Base-by-base conservation (phyloP, 352 stramenopile species). In the Chloridella minuta region DNA sequence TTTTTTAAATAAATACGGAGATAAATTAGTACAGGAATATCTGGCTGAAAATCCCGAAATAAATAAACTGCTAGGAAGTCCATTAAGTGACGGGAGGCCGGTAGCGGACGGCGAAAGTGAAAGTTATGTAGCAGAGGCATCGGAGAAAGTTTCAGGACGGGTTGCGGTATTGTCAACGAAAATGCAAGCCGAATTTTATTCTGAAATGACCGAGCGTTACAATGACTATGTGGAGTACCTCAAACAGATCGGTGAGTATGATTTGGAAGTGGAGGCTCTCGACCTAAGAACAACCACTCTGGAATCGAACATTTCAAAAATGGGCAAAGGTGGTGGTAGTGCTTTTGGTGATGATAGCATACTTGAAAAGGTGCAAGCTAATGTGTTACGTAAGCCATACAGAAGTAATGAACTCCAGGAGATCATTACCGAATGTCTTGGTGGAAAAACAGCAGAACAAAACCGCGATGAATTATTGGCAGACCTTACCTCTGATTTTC, bases 1-100 rank as follows among this genome's bases (percentile, higher is more conserved):
- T 10, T 83, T 83, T 24, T 83, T 83, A 10, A 83, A 83, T 83
- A 83, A 83, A 10, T 83, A 83, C 10, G 51, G 51, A 83, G 51
- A 83, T 10, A 83, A 10, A 4, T 1, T 83, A 3, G 51, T 83
- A 10, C 0, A 10, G 2, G 51, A 83, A 10, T 83, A 10, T 2
- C 51, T 83, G 2, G 2, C 1, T 2, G 51, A 83, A 83, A 83
- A 83, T 4, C 0, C n/a, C n/a, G 10, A 10, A 1, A 83, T 83
- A 3, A 83, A 83, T 10, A 10, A 83, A 83, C 1, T 10, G 1
- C 1, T 83, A 10, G 51, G 51, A 2, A 4, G 4, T 83, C 51
- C 51, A 3, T 10, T 83, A 4, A 25, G 2, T 4, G 1, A 10
- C 1, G 51, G 10, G 1, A 30, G 27, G 1, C 1, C 27, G 1